Percentiles rank a stretch among this genome's conserved stretches.
phyloP scores from a whole-genome alignment of 768 basidiomycete genomes.

The Termitomyces sp. region DNA sequence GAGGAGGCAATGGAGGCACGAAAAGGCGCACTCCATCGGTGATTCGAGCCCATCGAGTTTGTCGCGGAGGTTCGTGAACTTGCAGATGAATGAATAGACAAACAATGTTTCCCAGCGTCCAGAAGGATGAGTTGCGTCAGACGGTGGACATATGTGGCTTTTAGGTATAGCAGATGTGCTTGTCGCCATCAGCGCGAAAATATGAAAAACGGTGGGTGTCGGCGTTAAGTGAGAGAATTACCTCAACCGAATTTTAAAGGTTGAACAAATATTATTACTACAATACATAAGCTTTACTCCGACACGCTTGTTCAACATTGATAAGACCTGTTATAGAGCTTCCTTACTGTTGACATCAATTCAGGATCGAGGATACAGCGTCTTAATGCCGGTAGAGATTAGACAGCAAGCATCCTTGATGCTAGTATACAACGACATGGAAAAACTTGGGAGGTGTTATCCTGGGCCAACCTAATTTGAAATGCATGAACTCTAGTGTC shows the following conservation, averaged over 20 bases:
- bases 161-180: slow-evolving; percentile 33
- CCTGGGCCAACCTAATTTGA: slow-evolving; percentile 74
- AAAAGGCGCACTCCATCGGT: slow-evolving; percentile 72
- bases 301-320: slow-evolving; percentile 18
- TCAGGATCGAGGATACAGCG: neutral
- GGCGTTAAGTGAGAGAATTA: slow-evolving; percentile 25
- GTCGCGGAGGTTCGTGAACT: slow-evolving; percentile 68
- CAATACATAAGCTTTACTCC: slow-evolving; percentile 29
- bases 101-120: slow-evolving; percentile 87
- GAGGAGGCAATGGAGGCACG: too few relatives aligned
- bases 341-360: neutral
- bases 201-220: slow-evolving; percentile 24
- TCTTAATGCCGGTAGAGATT: slow-evolving; percentile 1
- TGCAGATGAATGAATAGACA: slow-evolving; percentile 81
- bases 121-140: slow-evolving; percentile 66
- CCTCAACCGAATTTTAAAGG: slow-evolving; percentile 32
- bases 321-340: slow-evolving; percentile 11
- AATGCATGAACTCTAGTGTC: slow-evolving; percentile 6
- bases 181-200: slow-evolving; percentile 32
- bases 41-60: slow-evolving; percentile 78
- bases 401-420: neutral
- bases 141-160: slow-evolving; percentile 51
- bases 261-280: slow-evolving; percentile 46
- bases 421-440: slow-evolving; percentile 1
- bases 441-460: slow-evolving; percentile 39